These are phyloP conservation scores for Leccinellum albellum DNA, from an alignment of 768 basidiomycete species.

Conservation along the genomic window DNA sequence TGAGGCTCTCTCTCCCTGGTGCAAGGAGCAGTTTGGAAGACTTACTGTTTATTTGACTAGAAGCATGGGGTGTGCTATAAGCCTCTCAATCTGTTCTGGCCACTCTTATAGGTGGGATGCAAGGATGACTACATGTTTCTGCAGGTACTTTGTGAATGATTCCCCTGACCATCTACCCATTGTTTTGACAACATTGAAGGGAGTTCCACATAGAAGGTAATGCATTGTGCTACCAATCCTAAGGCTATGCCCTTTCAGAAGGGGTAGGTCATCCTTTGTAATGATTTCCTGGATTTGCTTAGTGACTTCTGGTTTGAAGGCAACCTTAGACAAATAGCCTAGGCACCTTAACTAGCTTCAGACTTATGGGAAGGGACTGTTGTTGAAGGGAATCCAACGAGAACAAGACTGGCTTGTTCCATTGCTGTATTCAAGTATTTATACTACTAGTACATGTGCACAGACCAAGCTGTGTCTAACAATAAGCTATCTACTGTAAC, in stretches of 20 bases:
- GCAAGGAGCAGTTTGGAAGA: neutral
- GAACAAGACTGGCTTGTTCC: no score
- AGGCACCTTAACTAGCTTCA: no score
- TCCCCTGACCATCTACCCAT: neutral
- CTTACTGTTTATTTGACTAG: neutral
- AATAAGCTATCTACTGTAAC: no score
- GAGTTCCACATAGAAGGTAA: neutral
- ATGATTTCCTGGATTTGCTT: neutral
- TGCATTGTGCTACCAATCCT: neutral
- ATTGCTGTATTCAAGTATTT: no score
- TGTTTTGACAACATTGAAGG: neutral
- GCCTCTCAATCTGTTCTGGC: neutral
- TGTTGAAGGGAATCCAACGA: no score
- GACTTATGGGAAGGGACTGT: no score
- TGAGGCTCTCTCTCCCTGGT: neutral
- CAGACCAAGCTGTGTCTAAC: no score
- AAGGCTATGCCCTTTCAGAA: neutral
- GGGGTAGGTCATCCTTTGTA: rapidly evolving
- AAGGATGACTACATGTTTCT: neutral
- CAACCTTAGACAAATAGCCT: no score
- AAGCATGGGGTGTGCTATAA: neutral
- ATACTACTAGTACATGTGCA: no score
- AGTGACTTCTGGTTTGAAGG: neutral
- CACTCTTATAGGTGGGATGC: neutral
- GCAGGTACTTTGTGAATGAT: neutral